phyloP scores from a whole-genome alignment of 2,329 filamentous ascomycete species.

The Phyllosticta ampelicida region DNA sequence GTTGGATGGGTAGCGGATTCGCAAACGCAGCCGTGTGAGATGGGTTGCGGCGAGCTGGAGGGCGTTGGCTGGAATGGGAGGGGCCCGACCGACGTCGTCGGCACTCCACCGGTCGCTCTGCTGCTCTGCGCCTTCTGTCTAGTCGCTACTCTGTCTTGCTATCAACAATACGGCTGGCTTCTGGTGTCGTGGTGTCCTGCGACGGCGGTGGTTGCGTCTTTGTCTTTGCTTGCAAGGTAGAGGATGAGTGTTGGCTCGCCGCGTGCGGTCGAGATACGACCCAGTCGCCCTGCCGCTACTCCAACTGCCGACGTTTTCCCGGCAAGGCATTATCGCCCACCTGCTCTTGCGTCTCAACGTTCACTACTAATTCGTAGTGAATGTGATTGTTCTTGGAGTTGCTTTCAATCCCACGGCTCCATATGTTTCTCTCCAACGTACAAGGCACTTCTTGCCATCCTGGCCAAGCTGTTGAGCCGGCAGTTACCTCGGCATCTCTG shows the following conservation, averaged over 20 bases:
- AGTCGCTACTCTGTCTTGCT: constrained; percentile 11
- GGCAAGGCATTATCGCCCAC: not conserved
- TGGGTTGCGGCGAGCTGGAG: constrained; percentile 2
- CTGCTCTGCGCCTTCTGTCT: constrained; percentile 9
- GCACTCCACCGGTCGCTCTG: constrained; percentile 8
- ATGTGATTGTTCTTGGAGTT: too few species aligned
- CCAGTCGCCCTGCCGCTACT: constrained; percentile 5
- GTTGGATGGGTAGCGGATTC: constrained; percentile 5
- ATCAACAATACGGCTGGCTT: constrained; percentile 7
- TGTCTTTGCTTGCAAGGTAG: constrained; percentile 10
- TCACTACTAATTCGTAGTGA: too few species aligned
- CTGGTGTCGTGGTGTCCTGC: constrained; percentile 2
- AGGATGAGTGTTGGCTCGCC: constrained; percentile 7
- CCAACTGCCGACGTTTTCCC: not conserved
- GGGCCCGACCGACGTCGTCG: constrained; percentile 10
- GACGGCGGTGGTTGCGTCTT: constrained; percentile 6
- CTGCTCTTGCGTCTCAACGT: not conserved
- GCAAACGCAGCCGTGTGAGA: constrained; percentile 9
- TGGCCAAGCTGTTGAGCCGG: too few species aligned
- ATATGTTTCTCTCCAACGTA: too few species aligned
- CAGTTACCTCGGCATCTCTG: too few species aligned
- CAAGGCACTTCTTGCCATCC: too few species aligned
- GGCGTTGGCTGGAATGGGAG: constrained; percentile 3
- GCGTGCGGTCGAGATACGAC: constrained; percentile 8
- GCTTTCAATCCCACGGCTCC: too few species aligned